Evolutionary conservation across 106 monocot genomes (phyloP), one percentile per base, ranked within the genome.

Genomic region (Vanilla planifolia): DNA sequence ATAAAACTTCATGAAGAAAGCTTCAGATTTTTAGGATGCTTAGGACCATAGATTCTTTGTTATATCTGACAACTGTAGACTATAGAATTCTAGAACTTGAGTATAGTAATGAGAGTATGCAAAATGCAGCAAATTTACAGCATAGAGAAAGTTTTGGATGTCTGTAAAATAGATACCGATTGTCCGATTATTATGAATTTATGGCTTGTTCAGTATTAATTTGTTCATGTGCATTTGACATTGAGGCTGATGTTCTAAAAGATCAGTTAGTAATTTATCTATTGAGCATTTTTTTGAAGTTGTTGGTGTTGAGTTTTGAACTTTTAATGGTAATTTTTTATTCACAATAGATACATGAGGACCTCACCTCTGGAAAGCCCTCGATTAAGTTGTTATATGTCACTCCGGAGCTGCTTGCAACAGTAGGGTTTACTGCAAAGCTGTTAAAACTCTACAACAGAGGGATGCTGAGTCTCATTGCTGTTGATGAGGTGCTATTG

Each of bases 321-420:
- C 19, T 26, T 9, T 47, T 36, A 20, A 29, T 57, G 43, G 36
- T 30, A 9, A 27, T 43, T 17, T 43, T 74, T 19, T 57, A 29
- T 43, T 55, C 36, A 61, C 39, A 2, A 24, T 59, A 95, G 94
- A 89, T 95, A 60, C 73, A 78, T 76, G 94, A 89, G 66, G 89
- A 89, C 56, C 74, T 95, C 27, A 71, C 83, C 57, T 81, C 75
- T 48, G 89, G 83, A 68, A 89, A 76, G 66, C 94, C 89, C 41
- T 78, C 76, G 33, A 14, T 86, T 35, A 86, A 68, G 57, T 68
- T 95, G 62, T 61, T 95, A 60, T 95, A 95, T 76, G 94, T 89
- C 43, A 95, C 94, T 48, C 94, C 94, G 41, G 94, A 95, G 72
- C 66, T 95, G 51, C 70, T 95, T 52, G 94, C 77, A 48, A 86